These are phyloP conservation scores for Stropharia rugosoannulata DNA, from an alignment of 768 basidiomycete species.

Conservation along the genomic window DNA sequence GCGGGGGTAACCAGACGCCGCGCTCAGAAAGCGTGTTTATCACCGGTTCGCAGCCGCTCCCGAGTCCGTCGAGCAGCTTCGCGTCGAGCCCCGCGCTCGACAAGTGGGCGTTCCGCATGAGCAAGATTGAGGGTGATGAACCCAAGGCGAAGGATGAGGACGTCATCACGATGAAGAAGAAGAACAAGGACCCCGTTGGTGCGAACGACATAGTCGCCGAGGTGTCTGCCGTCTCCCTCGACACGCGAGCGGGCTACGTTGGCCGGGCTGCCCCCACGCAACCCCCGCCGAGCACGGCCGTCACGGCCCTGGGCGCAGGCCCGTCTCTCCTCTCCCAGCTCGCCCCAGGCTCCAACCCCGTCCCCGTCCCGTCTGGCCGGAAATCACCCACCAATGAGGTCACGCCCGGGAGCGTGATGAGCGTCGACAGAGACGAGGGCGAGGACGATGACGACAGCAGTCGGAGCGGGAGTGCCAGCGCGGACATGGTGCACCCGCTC, in stretches of 20 bases:
- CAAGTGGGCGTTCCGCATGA: conserved; percentile 91
- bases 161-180: conserved; percentile 1
- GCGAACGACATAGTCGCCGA: conserved; percentile 34
- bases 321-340: conserved; percentile 78
- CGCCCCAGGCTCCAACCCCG: conserved; percentile 39
- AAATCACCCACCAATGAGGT: neutral
- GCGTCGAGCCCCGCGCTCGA: conserved; percentile 72
- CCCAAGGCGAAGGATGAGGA: conserved; percentile 8
- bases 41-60: conserved; percentile 91
- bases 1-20: conserved; percentile 96
- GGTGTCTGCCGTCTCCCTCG: conserved; percentile 38
- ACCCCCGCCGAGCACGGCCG: neutral
- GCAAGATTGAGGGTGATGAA: conserved; percentile 66
- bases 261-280: conserved; percentile 18
- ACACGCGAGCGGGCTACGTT: conserved; percentile 29
- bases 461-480: neutral
- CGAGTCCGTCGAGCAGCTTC: conserved; percentile 77
- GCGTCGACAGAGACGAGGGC: neutral
- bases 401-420: conserved; percentile 3
- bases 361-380: conserved; percentile 20
- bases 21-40: conserved; percentile 76
- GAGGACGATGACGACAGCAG: too few relatives aligned
- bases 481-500: neutral
- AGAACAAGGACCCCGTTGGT: conserved; percentile 7
- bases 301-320: conserved; percentile 31